A percentile compares a stretch with the other conserved stretches of the same genome.
Evolutionary conservation across 129 eudicot genomes (phyloP).

Genomic region (Saposhnikovia divaricata): DNA sequence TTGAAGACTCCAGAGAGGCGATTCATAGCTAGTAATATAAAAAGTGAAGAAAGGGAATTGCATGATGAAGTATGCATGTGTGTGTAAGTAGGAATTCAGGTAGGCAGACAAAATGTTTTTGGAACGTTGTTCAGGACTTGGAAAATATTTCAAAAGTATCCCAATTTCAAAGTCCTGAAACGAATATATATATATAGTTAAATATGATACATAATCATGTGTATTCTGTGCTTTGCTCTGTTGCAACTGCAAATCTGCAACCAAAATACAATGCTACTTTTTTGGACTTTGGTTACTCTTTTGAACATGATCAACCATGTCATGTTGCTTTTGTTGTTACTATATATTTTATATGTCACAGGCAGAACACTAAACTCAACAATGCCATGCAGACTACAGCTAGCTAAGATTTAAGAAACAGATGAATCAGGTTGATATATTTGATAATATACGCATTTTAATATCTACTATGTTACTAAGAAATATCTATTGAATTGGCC

Average conservation of each 20-base stretch:
- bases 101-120: background rate
- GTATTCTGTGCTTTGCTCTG: background rate
- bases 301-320: background rate
- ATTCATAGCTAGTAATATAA: background rate
- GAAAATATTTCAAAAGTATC: conserved; percentile 1
- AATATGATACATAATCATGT: no score
- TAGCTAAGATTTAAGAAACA: no score
- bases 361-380: background rate
- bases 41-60: background rate
- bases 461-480: no score
- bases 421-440: no score
- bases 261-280: background rate
- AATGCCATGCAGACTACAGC: background rate
- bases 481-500: no score
- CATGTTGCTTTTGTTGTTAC: background rate
- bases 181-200: background rate
- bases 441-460: no score
- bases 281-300: background rate
- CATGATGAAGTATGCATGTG: background rate
- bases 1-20: background rate
- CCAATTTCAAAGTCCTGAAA: conserved; percentile 15
- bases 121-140: conserved; percentile 2
- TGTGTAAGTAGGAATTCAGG: background rate
- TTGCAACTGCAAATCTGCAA: background rate
- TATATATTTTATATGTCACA: background rate